Percentiles rank a stretch among this genome's conserved stretches.
These are phyloP conservation scores for Paraphaeosphaeria sporulosa DNA, from an alignment of 2,329 filamentous ascomycete species.

Conservation along the genomic window DNA sequence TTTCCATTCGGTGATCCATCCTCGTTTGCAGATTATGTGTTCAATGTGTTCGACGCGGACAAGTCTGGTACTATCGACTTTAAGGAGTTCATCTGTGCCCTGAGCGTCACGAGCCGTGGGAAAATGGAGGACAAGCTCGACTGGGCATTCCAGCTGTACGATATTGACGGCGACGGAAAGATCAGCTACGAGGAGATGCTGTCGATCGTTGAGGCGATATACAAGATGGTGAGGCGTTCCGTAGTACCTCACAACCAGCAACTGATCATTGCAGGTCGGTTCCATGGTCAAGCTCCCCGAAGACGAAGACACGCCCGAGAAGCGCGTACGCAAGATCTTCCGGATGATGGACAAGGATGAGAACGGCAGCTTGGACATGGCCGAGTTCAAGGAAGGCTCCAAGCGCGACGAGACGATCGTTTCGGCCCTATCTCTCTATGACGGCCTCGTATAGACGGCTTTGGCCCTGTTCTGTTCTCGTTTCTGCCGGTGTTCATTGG, in stretches of 20 bases:
- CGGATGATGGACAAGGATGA: constrained; percentile 99
- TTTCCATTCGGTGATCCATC: constrained; percentile 98
- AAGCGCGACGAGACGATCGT: constrained; percentile 99
- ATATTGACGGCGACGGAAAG: constrained; percentile 98
- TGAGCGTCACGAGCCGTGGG: constrained; percentile 94
- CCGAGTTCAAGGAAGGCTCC: constrained; percentile 98
- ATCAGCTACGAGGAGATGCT: constrained; percentile 99
- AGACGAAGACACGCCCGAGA: constrained; percentile 98
- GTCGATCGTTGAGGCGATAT: constrained; percentile 97
- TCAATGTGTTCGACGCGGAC: constrained; percentile 98
- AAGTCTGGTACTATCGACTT: constrained; percentile 98
- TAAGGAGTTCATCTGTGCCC: constrained; percentile 98
- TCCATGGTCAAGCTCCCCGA: constrained; percentile 99
- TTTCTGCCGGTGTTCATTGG: constrained; percentile 43
- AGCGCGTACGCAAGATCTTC: constrained; percentile 98
- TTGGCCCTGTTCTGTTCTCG: constrained; percentile 26
- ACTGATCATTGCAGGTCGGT: constrained; percentile 71
- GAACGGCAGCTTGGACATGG: constrained; percentile 95
- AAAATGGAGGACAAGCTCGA: constrained; percentile 99
- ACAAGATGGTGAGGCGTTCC: constrained; percentile 83
- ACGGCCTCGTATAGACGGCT: constrained; percentile 78
- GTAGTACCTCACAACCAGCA: background rate
- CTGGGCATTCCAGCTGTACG: constrained; percentile 99
- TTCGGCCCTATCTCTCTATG: constrained; percentile 93
- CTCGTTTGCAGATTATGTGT: constrained; percentile 97